Evolutionary conservation across 2,329 filamentous ascomycete genomes (phyloP).

Genomic region (Pyrenophora graminea): DNA sequence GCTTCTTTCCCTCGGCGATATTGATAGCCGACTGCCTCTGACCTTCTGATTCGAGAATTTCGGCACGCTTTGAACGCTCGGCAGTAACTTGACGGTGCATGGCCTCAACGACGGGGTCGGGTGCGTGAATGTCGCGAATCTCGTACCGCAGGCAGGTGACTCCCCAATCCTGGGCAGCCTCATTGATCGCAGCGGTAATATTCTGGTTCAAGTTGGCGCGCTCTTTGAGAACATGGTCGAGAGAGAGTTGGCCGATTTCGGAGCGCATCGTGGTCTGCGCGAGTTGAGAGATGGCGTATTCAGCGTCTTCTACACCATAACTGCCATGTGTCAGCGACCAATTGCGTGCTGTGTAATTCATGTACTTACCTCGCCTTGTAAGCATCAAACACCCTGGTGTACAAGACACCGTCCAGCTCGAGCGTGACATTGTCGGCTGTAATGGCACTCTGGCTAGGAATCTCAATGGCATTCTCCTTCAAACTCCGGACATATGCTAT

Average conservation of each 20-base stretch:
- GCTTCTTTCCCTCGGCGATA: constrained; percentile 96
- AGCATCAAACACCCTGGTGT: constrained; percentile 94
- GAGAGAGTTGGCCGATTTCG: constrained; percentile 93
- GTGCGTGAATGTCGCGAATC: constrained; percentile 97
- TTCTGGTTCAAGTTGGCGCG: constrained; percentile 94
- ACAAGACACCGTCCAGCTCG: constrained; percentile 92
- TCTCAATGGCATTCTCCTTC: constrained; percentile 95
- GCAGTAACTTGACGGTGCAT: constrained; percentile 99
- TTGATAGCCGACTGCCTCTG: constrained; percentile 98
- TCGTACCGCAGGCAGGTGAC: constrained; percentile 96
- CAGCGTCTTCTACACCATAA: constrained; percentile 97
- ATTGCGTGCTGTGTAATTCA: not conserved
- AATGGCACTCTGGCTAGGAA: constrained; percentile 95
- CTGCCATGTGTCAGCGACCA: constrained; percentile 52
- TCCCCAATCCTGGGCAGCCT: constrained; percentile 95
- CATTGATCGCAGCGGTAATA: constrained; percentile 98
- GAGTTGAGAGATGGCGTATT: constrained; percentile 97
- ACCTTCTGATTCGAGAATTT: constrained; percentile 96
- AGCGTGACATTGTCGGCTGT: constrained; percentile 98
- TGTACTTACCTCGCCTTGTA: constrained; percentile 84
- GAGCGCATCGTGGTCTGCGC: constrained; percentile 99
- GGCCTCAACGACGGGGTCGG: constrained; percentile 87
- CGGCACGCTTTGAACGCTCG: constrained; percentile 93
- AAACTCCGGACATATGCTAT: constrained; percentile 98
- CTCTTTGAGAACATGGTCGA: constrained; percentile 98